Conservation (phyloP, 2,329 filamentous ascomycete species). For the Blastomyces parvus region DNA sequence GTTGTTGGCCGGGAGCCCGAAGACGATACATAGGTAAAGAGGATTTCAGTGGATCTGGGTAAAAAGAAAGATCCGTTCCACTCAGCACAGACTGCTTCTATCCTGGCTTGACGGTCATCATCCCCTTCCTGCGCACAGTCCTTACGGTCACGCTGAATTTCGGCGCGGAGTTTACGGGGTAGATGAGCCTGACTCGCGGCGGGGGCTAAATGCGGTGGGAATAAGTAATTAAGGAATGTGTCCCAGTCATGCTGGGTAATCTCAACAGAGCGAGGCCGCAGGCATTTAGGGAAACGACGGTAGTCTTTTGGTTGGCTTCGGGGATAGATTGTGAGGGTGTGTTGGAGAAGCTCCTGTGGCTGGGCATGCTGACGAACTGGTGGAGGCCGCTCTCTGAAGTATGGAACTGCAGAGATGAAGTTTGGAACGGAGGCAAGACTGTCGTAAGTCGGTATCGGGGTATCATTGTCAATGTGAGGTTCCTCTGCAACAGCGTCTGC, state of each 20-base stretch:
- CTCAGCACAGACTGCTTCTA: slow-evolving; percentile 33
- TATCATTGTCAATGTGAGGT: slow-evolving; percentile 17
- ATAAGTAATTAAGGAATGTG: slow-evolving; percentile 35
- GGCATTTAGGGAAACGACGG: slow-evolving; percentile 34
- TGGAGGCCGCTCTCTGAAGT: slow-evolving; percentile 30
- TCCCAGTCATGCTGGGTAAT: slow-evolving; percentile 37
- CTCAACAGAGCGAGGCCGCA: slow-evolving; percentile 27
- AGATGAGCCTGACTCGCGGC: slow-evolving; percentile 30
- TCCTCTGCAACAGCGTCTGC: slow-evolving; percentile 11
- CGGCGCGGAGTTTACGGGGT: slow-evolving; percentile 30
- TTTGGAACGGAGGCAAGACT: slow-evolving; percentile 2
- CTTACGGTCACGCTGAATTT: slow-evolving; percentile 35
- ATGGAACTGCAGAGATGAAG: slow-evolving; percentile 28
- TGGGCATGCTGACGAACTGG: slow-evolving; percentile 10
- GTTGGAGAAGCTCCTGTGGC: slow-evolving; percentile 23
- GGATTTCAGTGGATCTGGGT: slow-evolving; percentile 27
- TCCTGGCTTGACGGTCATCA: slow-evolving; percentile 30
- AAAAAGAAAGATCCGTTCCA: slow-evolving; percentile 38
- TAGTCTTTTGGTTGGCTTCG: slow-evolving; percentile 35
- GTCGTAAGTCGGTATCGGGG: slow-evolving; percentile 7
- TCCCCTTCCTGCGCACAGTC: slow-evolving; percentile 36
- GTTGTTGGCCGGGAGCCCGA: slow-evolving; percentile 26
- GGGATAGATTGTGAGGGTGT: slow-evolving; percentile 34
- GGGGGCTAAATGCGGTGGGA: slow-evolving; percentile 31
- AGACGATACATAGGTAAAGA: slow-evolving; percentile 29